Evolutionary conservation across 305 asterid genomes (phyloP).

Genomic region (Nicotiana rustica): DNA sequence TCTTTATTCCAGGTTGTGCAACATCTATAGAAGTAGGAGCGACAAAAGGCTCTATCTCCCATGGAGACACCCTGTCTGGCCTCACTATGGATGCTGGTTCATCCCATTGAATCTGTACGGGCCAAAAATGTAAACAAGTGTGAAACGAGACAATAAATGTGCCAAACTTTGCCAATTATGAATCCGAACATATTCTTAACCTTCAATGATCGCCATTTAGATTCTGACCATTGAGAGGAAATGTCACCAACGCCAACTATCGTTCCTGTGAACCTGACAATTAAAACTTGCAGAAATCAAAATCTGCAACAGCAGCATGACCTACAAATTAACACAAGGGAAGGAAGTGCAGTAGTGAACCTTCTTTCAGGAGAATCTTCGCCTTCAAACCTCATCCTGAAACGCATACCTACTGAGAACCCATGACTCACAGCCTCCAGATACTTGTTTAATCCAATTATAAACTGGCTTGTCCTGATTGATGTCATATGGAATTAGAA

Average conservation of each 20-base stretch:
- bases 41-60: conserved; percentile 91
- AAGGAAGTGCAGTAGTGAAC: conserved; percentile 40
- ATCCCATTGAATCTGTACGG: conserved; percentile 80
- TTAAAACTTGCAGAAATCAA: background rate
- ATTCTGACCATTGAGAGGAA: conserved; percentile 73
- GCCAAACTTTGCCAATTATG: conserved; percentile 10
- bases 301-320: background rate
- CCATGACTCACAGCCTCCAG: conserved; percentile 59
- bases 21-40: conserved; percentile 52
- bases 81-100: conserved; percentile 65
- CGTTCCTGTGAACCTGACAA: conserved; percentile 77
- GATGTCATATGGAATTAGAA: conserved; percentile 25
- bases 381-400: conserved; percentile 85
- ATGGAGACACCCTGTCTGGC: conserved; percentile 82
- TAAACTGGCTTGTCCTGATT: conserved; percentile 78
- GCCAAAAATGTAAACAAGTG: background rate
- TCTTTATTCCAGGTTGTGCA: conserved; percentile 56
- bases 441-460: conserved; percentile 80
- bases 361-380: conserved; percentile 91
- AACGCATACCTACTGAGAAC: conserved; percentile 77
- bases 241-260: conserved; percentile 73
- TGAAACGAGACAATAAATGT: background rate
- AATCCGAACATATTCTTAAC: conserved; percentile 44
- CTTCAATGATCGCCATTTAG: conserved; percentile 90
- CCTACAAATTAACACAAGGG: conserved; percentile 13